Evolutionary conservation across 2,329 filamentous ascomycete genomes (phyloP).

Genomic region (Penicillium sp.): DNA sequence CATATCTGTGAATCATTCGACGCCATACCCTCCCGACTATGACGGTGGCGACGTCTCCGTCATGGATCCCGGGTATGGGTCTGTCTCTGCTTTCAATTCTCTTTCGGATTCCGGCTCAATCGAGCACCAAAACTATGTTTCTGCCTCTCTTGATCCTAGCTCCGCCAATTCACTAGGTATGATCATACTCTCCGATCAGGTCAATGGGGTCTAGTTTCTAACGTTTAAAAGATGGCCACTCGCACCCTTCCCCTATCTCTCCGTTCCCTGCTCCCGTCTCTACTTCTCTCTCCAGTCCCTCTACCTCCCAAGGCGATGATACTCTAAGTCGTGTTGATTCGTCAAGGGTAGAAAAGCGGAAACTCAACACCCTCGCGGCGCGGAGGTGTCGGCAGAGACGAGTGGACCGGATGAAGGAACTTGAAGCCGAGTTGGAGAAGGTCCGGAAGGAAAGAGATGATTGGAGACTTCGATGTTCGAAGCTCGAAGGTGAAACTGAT

Average conservation of each 20-base stretch:
- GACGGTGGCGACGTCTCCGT: conserved; percentile 13
- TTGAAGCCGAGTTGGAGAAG: conserved; percentile 34
- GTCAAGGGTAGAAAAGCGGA: conserved; percentile 33
- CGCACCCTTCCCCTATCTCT: conserved; percentile 20
- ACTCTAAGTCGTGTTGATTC: conserved; percentile 14
- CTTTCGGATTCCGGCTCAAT: conserved; percentile 22
- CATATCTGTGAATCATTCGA: conserved; percentile 7
- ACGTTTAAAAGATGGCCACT: conserved; percentile 15
- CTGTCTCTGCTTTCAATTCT: conserved; percentile 17
- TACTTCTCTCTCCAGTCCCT: conserved; percentile 18
- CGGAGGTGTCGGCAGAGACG: conserved; percentile 37
- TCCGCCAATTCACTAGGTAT: conserved; percentile 20
- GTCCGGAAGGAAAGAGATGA: conserved; percentile 36
- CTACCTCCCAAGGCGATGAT: conserved; percentile 18
- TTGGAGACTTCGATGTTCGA: conserved; percentile 34
- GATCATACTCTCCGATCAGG: neutral
- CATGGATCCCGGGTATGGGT: conserved; percentile 13
- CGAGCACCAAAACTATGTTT: conserved; percentile 9
- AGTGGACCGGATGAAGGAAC: conserved; percentile 31
- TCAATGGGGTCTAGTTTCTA: neutral
- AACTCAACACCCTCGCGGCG: conserved; percentile 37
- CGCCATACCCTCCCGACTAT: conserved; percentile 8
- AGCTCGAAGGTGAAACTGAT: conserved; percentile 37
- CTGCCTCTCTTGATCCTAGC: conserved; percentile 13
- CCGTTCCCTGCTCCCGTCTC: conserved; percentile 14